Percentiles rank a stretch among this genome's conserved stretches.
phyloP scores from a whole-genome alignment of 108 stramenopile genomes.

The Mediolabrus comicus region DNA sequence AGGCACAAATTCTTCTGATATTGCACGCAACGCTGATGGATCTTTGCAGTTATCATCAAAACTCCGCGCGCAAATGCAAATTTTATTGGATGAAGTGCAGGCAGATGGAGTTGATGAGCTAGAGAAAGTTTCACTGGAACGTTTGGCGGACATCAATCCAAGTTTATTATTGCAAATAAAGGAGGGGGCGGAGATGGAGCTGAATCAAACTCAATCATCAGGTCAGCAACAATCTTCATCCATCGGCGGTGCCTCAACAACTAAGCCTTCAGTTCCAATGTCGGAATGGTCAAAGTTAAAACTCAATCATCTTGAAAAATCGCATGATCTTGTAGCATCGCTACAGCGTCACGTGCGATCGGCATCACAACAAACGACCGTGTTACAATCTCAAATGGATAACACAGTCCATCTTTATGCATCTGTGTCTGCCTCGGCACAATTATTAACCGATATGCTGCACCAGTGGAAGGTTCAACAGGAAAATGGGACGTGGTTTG shows the following conservation, averaged over 20 bases:
- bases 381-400: conserved; percentile 30
- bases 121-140: conserved; percentile 83
- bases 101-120: conserved; percentile 68
- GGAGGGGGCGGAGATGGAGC: conserved; percentile 56
- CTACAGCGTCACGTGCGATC: conserved; percentile 57
- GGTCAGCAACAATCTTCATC: conserved; percentile 1
- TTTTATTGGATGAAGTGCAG: conserved; percentile 78
- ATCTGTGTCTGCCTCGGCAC: conserved; percentile 42
- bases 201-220: conserved; percentile 20
- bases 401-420: conserved; percentile 35
- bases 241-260: conserved; percentile 1
- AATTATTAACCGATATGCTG: conserved; percentile 41
- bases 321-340: conserved; percentile 53
- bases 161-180: conserved; percentile 70
- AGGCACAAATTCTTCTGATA: conserved; percentile 1
- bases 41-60: conserved; percentile 48
- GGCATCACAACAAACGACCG: conserved; percentile 26
- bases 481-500: background rate
- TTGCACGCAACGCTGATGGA: conserved; percentile 53
- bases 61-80: conserved; percentile 76
- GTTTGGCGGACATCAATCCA: conserved; percentile 81
- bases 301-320: conserved; percentile 53
- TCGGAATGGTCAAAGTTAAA: conserved; percentile 71
- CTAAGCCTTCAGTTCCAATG: conserved; percentile 5
- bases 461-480: conserved; percentile 10